Percentiles rank a stretch among this genome's conserved stretches.
phyloP scores from a whole-genome alignment of 148 eudicot species.

The Chenopodium quinoa region DNA sequence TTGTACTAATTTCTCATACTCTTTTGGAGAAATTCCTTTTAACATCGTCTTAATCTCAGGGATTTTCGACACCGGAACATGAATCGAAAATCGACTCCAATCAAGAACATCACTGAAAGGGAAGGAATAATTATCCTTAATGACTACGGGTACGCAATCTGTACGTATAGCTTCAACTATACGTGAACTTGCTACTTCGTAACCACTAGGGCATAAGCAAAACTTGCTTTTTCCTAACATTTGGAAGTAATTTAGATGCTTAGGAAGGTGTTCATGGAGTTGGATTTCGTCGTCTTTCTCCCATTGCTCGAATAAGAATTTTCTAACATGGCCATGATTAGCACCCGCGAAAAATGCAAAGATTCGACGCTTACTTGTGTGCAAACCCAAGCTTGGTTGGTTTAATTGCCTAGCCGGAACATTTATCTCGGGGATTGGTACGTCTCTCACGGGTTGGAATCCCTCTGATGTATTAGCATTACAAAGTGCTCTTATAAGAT shows the following conservation, averaged over 20 bases:
- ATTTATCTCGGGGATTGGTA: constrained; percentile 37
- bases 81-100: constrained; percentile 45
- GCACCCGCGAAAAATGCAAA: constrained; percentile 50
- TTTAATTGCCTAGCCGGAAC: constrained; percentile 22
- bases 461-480: constrained; percentile 48
- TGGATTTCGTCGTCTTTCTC: constrained; percentile 45
- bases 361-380: constrained; percentile 22
- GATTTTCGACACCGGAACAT: constrained; percentile 30
- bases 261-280: constrained; percentile 42
- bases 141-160: constrained; percentile 57
- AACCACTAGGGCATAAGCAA: constrained; percentile 63
- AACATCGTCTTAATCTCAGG: constrained; percentile 50
- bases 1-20: constrained; percentile 33
- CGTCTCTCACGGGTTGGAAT: constrained; percentile 35
- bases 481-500: constrained; percentile 41
- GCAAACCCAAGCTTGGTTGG: constrained; percentile 17
- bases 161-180: constrained; percentile 48
- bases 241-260: constrained; percentile 36
- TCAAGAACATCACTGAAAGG: constrained; percentile 59
- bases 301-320: constrained; percentile 32
- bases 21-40: constrained; percentile 23
- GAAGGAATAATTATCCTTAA: constrained; percentile 42
- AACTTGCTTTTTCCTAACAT: constrained; percentile 42
- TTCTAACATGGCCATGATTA: constrained; percentile 38
- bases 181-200: constrained; percentile 62